Percentiles rank a stretch among this genome's conserved stretches.
Conservation (phyloP, 805 yeast genomes). For the Saccharomycopsis fibuligera region DNA sequence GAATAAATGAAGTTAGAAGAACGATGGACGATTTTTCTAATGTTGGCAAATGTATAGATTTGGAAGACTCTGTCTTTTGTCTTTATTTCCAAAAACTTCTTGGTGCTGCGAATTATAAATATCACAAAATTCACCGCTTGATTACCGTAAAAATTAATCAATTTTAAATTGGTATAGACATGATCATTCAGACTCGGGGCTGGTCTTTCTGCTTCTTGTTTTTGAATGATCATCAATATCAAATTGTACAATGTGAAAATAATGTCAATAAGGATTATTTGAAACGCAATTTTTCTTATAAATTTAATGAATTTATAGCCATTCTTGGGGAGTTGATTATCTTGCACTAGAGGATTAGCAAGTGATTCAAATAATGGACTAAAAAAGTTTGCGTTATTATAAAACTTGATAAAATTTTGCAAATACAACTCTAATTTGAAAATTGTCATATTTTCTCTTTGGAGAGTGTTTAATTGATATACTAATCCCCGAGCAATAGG, state of each 20-base stretch:
- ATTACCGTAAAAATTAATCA: constrained; percentile 16
- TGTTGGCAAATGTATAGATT: constrained; percentile 10
- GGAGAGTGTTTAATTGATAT: constrained; percentile 13
- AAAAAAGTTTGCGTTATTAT: constrained; percentile 12
- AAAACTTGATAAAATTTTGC: constrained; percentile 15
- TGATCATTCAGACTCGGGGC: too few relatives aligned
- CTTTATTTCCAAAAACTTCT: constrained; percentile 14
- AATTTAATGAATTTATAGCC: constrained; percentile 13
- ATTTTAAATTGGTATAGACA: too few relatives aligned
- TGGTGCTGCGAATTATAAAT: constrained; percentile 7
- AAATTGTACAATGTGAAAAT: constrained; percentile 20
- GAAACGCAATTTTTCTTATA: constrained; percentile 18
- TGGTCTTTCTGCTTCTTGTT: constrained; percentile 8
- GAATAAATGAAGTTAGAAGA: constrained; percentile 15
- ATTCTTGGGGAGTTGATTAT: constrained; percentile 18
- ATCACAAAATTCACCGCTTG: constrained; percentile 20
- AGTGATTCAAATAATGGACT: constrained; percentile 14
- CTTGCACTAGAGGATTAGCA: constrained; percentile 19
- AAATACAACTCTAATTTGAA: constrained; percentile 15
- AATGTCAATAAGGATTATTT: constrained; percentile 13
- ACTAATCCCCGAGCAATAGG: constrained; percentile 14
- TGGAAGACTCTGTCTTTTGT: constrained; percentile 16
- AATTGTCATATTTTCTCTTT: constrained; percentile 8
- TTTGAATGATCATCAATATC: constrained; percentile 12
- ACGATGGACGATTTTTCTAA: constrained; percentile 17